phyloP scores from a whole-genome alignment of 2,329 filamentous ascomycete species.

The Malbranchea cinnamomea region DNA sequence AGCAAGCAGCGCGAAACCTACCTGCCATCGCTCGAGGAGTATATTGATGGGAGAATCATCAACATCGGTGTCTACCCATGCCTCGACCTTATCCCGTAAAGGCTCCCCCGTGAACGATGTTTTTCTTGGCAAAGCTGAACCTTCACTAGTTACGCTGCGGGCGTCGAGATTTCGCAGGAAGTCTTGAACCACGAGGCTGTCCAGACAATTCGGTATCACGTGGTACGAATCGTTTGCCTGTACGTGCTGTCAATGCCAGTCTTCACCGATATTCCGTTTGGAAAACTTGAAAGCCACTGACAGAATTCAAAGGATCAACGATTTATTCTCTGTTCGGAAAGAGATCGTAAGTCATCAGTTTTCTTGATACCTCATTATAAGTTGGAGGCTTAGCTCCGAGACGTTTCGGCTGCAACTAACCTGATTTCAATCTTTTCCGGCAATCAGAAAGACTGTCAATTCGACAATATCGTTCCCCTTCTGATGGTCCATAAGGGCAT shows the following conservation, averaged over 20 bases:
- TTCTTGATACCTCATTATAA: neutral
- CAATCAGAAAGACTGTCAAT: slow-evolving; percentile 7
- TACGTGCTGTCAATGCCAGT: no score
- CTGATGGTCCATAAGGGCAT: slow-evolving; percentile 6
- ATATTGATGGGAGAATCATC: slow-evolving; percentile 8
- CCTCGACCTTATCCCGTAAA: slow-evolving; percentile 8
- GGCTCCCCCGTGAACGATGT: neutral
- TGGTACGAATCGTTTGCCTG: slow-evolving; percentile 7
- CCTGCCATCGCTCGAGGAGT: slow-evolving; percentile 6
- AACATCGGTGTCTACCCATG: slow-evolving; percentile 8
- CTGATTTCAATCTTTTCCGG: no score
- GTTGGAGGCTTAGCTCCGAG: neutral
- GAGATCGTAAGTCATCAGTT: slow-evolving; percentile 6
- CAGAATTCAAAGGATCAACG: slow-evolving; percentile 4
- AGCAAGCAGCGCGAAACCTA: slow-evolving; percentile 8
- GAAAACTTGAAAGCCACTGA: no score
- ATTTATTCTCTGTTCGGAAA: slow-evolving; percentile 7
- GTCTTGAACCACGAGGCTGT: slow-evolving; percentile 5
- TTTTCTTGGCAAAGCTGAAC: neutral
- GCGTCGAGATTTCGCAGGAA: slow-evolving; percentile 4
- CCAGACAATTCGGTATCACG: slow-evolving; percentile 6
- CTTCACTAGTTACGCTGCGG: slow-evolving; percentile 2
- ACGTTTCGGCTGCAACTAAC: neutral
- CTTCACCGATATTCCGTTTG: no score
- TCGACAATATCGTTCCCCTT: slow-evolving; percentile 7